Percentiles rank a stretch among this genome's conserved stretches.
Conservation (phyloP, 2,329 filamentous ascomycete genomes). For the Thielaviopsis euricoi region DNA sequence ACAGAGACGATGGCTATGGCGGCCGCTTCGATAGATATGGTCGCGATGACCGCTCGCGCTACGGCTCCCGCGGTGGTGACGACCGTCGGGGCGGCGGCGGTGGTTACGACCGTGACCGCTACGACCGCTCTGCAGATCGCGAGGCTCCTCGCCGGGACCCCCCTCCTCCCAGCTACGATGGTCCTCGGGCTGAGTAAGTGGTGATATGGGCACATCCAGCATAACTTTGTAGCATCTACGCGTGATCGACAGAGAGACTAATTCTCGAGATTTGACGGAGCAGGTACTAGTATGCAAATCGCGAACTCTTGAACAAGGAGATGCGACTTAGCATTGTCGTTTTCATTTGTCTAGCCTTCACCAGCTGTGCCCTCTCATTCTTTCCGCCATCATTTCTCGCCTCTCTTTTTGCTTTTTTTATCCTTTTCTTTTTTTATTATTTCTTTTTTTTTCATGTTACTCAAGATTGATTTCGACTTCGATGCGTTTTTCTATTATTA, state of each 20-base stretch:
- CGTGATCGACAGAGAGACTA: conserved; percentile 7
- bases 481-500: conserved; percentile 1
- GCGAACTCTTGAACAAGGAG: neutral
- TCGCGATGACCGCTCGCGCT: conserved; percentile 19
- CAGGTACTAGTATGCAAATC: conserved; percentile 5
- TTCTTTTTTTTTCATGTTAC: neutral
- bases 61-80: conserved; percentile 21
- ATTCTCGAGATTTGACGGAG: conserved; percentile 5
- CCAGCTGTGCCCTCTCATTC: neutral
- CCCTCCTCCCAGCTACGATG: conserved; percentile 24
- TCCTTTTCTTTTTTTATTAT: conserved; percentile 1
- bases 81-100: conserved; percentile 19
- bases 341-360: neutral
- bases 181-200: conserved; percentile 24
- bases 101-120: conserved; percentile 32
- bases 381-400: neutral
- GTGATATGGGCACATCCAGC: conserved; percentile 9
- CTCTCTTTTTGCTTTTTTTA: conserved; percentile 1
- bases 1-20: conserved; percentile 24
- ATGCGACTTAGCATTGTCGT: neutral
- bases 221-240: conserved; percentile 3
- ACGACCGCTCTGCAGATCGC: conserved; percentile 29
- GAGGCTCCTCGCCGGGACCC: conserved; percentile 25
- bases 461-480: conserved; percentile 5
- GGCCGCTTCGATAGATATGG: conserved; percentile 17